Base-by-base conservation (phyloP, 1,139 yeast species). In the Nakaseomyces bracarensis region DNA sequence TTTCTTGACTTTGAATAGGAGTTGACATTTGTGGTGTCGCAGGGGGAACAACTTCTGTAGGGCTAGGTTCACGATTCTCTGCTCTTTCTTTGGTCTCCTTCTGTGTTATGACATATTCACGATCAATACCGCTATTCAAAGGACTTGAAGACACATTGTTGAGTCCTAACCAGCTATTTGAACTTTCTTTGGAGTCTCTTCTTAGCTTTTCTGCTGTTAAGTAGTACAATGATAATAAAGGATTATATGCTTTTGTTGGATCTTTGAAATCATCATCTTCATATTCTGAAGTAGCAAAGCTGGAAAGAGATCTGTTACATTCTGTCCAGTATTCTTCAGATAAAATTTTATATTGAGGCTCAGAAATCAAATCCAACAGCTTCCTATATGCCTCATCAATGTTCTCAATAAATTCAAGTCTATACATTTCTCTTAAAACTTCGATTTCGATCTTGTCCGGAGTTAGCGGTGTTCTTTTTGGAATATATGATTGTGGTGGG, bases 191-290 rank as follows among this genome's bases (percentile, higher is more conserved):
- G 43, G 44, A 18, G 39, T 46, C 26, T 11, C 34, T 28, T 14
- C 33, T 46, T 46, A 69, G 60, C 84, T 79, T 80, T 64, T 91
- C 98, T 44, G 74, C 77, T 18, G 87, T 95, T 53, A 91, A 70
- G 58, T 75, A 81, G 60, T 91, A 91, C 23, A 89, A 79, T 2
- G 96, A 85, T 11, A 89, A 65, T 50, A 89, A 69, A 0, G 98
- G 97, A 61, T 89, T 95, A 63, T 75, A 91, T 0, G 91, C 94
- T 41, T 75, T 72, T 0, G 95, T 83, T n/a, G 96, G 96, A 60
- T 84, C 93, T 75, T 75, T 50, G 66, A 67, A 39, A 65, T 63
- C 33, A 20, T 42, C 30, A 15, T 14, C 33, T 23, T 20, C 25
- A 21, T 20, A 33, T 11, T 33, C 9, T n/a, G 31, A 8, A 14